These are phyloP conservation scores for Aureobasidium leucospermi DNA, from an alignment of 2,329 filamentous ascomycete species.

Conservation along the genomic window DNA sequence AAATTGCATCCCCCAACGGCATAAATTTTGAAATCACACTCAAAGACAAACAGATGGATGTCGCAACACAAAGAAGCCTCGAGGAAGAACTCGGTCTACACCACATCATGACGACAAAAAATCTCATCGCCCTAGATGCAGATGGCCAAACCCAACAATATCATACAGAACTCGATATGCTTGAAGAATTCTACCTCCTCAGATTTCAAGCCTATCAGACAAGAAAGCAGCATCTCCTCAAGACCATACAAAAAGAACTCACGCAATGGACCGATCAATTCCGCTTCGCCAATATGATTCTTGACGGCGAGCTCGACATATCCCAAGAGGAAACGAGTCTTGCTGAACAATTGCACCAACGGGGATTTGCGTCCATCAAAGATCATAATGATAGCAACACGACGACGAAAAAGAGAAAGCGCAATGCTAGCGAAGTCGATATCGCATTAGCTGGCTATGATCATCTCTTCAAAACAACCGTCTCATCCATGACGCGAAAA, in stretches of 20 bases:
- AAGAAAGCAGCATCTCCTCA: not conserved
- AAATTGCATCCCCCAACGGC: not conserved
- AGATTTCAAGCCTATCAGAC: slow-evolving; percentile 44
- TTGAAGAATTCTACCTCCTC: not conserved
- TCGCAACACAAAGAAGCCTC: not conserved
- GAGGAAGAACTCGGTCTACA: not conserved
- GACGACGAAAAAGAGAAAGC: not conserved
- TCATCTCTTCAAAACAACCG: slow-evolving; percentile 90
- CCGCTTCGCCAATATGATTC: slow-evolving; percentile 79
- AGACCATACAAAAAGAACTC: slow-evolving; percentile 95
- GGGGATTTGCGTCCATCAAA: not conserved
- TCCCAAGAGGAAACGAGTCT: slow-evolving; percentile 53
- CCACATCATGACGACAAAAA: not conserved
- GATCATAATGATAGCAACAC: not conserved
- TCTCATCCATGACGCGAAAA: slow-evolving; percentile 31
- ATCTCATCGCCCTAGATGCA: slow-evolving; percentile 58
- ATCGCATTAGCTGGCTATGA: slow-evolving; percentile 73
- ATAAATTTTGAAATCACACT: not conserved
- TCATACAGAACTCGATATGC: not conserved
- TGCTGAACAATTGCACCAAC: slow-evolving; percentile 41
- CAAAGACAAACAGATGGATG: too few species aligned
- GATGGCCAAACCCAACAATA: slow-evolving; percentile 82
- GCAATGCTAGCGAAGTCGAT: slow-evolving; percentile 38
- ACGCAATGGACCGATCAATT: slow-evolving; percentile 92
- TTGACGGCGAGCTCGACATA: slow-evolving; percentile 80